Evolutionary conservation across 2,329 filamentous ascomycete species (phyloP), one percentile per base, ranked within the genome.

Genomic region (Diaporthe australafricana): DNA sequence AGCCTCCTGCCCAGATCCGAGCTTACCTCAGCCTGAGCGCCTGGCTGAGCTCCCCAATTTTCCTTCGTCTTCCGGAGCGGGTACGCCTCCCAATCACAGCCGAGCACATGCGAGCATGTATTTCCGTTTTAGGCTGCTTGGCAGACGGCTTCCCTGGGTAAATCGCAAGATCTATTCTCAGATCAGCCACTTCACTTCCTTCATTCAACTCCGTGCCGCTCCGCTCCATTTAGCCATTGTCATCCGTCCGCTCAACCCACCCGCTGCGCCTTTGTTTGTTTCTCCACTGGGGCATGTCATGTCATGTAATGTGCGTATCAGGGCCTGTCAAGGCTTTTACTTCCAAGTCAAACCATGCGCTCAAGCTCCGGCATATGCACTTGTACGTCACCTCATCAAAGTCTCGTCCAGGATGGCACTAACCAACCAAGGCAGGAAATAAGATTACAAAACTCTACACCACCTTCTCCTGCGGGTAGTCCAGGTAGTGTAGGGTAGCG

Each of bases 81-180:
- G 11, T 35, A 32, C 57, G 40, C 40, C 25, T 20, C 40, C 57
- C 57, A 63, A 63, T 63, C 57, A 47, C 6, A 17, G 42, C 27
- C 6, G 27, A 3, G 27, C 6, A 50, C 45, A 12, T 50, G 0
- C 50, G 8, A 5, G 14, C 27, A 0, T 11, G 60, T 50, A 62
- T 25, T 2, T 47, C 60, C n/a, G 17, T 35, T 35, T 48, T 63
- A 16, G 42, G 42, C 27, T 25, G 47, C 42, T 63, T 48, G 20
- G 60, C 60, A 48, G 32, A 63, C 60, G 60, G 60, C 60, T 48
- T n/a, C 42, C 60, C 60, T 38, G n/a, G 45, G 30, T 38, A 65
- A 65, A 65, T 65, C 60, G 45, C 20, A 14, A 50, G 60, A 65
- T 65, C 60, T 65, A 65, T 65, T 65, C 60, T 65, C 45, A 50